Evolutionary conservation across 2,329 filamentous ascomycete species (phyloP).

Genomic region (Didymellaceae sp.): DNA sequence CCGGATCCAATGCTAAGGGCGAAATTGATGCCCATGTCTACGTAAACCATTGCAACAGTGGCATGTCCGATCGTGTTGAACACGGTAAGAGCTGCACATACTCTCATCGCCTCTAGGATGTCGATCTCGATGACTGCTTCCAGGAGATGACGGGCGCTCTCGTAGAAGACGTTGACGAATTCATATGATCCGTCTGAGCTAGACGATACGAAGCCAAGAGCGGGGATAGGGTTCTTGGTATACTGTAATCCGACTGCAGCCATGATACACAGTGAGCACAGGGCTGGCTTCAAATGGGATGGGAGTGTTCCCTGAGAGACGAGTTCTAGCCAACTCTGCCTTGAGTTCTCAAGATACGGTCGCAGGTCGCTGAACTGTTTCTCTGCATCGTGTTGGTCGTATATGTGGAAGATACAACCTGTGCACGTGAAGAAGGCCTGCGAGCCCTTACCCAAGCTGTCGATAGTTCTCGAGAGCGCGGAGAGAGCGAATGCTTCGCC

Average conservation of each 20-base stretch:
- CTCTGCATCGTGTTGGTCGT: neutral
- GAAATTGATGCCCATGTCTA: slow-evolving; percentile 1
- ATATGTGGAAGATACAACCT: neutral
- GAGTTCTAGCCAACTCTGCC: neutral
- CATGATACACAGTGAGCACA: neutral
- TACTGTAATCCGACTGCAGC: slow-evolving; percentile 1
- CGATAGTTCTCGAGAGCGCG: neutral
- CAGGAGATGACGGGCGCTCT: neutral
- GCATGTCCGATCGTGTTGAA: neutral
- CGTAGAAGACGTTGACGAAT: neutral
- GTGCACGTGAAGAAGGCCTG: neutral
- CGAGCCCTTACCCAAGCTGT: neutral
- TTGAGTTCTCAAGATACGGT: neutral
- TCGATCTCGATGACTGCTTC: neutral
- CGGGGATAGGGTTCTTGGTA: neutral
- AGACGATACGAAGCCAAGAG: neutral
- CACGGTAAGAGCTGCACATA: neutral
- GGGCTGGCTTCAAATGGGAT: neutral
- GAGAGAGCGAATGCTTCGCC: neutral
- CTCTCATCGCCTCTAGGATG: neutral
- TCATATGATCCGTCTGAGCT: neutral
- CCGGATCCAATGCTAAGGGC: neutral
- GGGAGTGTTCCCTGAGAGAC: neutral
- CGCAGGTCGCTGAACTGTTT: neutral
- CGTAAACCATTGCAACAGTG: neutral